Evolutionary conservation across 2,329 filamentous ascomycete species (phyloP).

Genomic region (Verticillium nonalfalfae): DNA sequence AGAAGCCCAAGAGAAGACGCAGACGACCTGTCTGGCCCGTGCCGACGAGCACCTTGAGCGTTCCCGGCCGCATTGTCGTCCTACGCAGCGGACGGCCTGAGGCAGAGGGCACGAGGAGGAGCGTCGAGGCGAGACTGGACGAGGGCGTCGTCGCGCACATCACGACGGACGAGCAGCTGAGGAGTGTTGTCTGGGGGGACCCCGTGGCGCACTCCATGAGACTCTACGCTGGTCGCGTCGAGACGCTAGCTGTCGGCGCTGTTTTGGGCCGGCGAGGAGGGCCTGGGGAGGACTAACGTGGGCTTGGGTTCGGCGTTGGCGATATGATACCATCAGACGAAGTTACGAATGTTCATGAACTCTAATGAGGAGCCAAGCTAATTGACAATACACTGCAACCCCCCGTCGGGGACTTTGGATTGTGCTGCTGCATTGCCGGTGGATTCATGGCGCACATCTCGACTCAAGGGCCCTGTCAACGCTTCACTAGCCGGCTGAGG

Average conservation of each 20-base stretch:
- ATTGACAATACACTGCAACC: no score
- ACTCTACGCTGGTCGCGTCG: slow-evolving; percentile 66
- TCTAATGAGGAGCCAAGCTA: not conserved
- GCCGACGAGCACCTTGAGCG: slow-evolving; percentile 59
- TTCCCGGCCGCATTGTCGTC: slow-evolving; percentile 63
- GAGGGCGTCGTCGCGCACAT: slow-evolving; percentile 64
- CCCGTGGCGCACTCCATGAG: slow-evolving; percentile 75
- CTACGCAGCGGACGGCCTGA: slow-evolving; percentile 45
- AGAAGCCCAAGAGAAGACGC: slow-evolving; percentile 16
- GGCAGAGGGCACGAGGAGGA: slow-evolving; percentile 35
- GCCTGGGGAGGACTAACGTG: not conserved
- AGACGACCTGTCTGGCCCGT: slow-evolving; percentile 50
- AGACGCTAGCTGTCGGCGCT: slow-evolving; percentile 63
- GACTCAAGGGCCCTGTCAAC: no score
- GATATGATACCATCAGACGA: not conserved
- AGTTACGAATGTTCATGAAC: not conserved
- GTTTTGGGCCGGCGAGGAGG: slow-evolving; percentile 39
- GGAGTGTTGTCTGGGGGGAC: slow-evolving; percentile 73
- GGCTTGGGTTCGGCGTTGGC: not conserved
- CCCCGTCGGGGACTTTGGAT: no score
- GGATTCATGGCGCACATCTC: no score
- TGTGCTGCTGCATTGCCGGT: no score
- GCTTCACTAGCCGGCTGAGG: no score
- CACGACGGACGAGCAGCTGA: slow-evolving; percentile 60
- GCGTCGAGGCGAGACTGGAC: slow-evolving; percentile 40